phyloP scores from a whole-genome alignment of 2,329 filamentous ascomycete species.

The Aspergillus fumigatus region DNA sequence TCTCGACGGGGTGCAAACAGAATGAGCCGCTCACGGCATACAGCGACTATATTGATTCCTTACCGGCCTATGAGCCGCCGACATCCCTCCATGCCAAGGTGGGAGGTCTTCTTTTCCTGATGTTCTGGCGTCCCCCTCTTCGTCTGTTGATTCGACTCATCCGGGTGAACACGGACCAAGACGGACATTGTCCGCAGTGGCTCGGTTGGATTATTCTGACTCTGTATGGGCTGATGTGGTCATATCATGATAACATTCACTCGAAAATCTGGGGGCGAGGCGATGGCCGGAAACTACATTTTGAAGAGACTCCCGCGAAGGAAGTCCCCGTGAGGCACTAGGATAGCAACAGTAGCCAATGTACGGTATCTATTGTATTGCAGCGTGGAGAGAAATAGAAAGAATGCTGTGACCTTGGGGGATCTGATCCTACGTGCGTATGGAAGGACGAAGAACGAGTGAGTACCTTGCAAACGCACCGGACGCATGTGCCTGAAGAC shows the following conservation, averaged over 20 bases:
- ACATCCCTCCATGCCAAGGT: background rate
- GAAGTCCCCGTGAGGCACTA: no score
- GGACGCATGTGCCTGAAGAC: no score
- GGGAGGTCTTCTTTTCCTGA: background rate
- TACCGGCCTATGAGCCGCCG: background rate
- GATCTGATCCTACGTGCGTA: no score
- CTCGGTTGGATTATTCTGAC: background rate
- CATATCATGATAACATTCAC: background rate
- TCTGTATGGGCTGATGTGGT: background rate
- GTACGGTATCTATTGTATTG: no score
- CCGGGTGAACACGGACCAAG: background rate
- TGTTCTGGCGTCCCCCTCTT: background rate
- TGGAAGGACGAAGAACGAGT: no score
- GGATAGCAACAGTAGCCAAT: no score
- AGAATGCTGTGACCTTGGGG: no score
- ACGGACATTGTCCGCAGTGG: background rate
- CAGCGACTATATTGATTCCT: background rate
- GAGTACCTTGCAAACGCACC: no score
- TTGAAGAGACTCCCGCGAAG: background rate
- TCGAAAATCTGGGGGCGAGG: background rate
- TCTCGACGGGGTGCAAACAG: background rate
- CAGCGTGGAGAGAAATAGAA: no score
- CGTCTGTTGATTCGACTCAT: background rate
- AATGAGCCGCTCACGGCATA: background rate
- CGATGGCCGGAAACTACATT: background rate